Evolutionary conservation across 2,329 filamentous ascomycete genomes (phyloP).

Genomic region (Blastomyces gilchristii): DNA sequence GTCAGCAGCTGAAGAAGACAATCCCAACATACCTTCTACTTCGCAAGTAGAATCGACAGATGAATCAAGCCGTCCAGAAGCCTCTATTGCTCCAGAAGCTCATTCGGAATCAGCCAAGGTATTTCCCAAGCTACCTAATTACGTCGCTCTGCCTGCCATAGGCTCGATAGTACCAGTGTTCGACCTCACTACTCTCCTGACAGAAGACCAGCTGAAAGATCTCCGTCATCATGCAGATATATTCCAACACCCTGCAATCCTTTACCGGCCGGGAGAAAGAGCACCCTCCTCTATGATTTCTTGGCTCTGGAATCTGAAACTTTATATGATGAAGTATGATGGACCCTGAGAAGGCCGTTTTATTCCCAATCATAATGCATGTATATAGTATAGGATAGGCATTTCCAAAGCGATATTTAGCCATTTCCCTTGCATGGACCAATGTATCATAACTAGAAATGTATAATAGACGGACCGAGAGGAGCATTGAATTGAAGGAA

Average conservation of each 20-base stretch:
- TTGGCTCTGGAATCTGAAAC: conserved; percentile 32
- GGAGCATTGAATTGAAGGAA: neutral
- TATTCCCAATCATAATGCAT: neutral
- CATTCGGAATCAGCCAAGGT: neutral
- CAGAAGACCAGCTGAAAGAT: conserved; percentile 22
- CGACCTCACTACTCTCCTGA: conserved; percentile 27
- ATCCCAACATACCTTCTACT: neutral
- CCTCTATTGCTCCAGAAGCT: neutral
- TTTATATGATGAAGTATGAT: conserved; percentile 19
- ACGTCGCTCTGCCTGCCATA: conserved; percentile 23
- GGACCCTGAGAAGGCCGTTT: neutral
- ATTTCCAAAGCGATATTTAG: neutral
- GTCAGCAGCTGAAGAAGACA: neutral
- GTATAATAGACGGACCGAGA: neutral
- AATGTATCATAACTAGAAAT: neutral
- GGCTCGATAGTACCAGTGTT: conserved; percentile 29
- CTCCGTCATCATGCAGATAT: conserved; percentile 22
- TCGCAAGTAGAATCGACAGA: neutral
- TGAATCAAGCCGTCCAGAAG: neutral
- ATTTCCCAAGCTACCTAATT: conserved; percentile 19
- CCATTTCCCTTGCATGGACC: neutral
- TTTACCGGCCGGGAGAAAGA: conserved; percentile 26
- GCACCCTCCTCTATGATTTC: conserved; percentile 25
- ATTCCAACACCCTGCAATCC: conserved; percentile 27
- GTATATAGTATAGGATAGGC: neutral